Conservation (phyloP, 352 stramenopile species). For the Globisporangium spiculum region DNA sequence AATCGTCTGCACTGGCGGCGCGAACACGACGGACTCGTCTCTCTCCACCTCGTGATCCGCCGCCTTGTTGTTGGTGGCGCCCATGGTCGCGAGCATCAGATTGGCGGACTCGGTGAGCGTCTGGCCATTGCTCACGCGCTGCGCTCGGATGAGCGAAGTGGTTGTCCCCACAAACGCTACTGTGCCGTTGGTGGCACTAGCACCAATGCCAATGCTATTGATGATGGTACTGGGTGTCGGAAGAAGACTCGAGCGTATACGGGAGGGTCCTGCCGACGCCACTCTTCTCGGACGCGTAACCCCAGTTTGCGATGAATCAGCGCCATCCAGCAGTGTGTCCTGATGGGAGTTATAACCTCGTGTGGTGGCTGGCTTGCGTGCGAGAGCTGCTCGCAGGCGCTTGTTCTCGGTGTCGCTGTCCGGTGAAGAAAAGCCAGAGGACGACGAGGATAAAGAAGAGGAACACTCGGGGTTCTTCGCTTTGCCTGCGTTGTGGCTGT, state of each 20-base stretch:
- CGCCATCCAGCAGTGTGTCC: neutral
- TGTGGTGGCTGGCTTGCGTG: neutral
- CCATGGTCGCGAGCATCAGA: constrained; percentile 40
- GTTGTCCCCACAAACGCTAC: constrained; percentile 56
- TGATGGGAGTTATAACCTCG: neutral
- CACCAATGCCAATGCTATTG: neutral
- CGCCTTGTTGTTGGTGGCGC: constrained; percentile 17
- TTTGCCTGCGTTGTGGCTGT: neutral
- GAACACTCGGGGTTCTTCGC: constrained; percentile 15
- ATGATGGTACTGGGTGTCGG: neutral
- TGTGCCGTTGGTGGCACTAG: constrained; percentile 13
- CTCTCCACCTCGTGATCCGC: neutral
- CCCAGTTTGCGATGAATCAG: neutral
- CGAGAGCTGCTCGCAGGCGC: constrained; percentile 3
- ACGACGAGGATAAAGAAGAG: constrained; percentile 28
- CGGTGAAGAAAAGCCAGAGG: constrained; percentile 14
- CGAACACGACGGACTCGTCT: constrained; percentile 8
- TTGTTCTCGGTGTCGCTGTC: constrained; percentile 11
- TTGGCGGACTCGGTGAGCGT: constrained; percentile 52
- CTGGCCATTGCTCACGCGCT: constrained; percentile 41
- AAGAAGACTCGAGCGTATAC: constrained; percentile 12
- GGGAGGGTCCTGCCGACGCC: constrained; percentile 21
- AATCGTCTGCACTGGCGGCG: constrained; percentile 12
- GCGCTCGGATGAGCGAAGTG: constrained; percentile 63
- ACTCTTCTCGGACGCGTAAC: constrained; percentile 6